phyloP scores from a whole-genome alignment of 306 rosid species.

The Aeschynomene evenia region DNA sequence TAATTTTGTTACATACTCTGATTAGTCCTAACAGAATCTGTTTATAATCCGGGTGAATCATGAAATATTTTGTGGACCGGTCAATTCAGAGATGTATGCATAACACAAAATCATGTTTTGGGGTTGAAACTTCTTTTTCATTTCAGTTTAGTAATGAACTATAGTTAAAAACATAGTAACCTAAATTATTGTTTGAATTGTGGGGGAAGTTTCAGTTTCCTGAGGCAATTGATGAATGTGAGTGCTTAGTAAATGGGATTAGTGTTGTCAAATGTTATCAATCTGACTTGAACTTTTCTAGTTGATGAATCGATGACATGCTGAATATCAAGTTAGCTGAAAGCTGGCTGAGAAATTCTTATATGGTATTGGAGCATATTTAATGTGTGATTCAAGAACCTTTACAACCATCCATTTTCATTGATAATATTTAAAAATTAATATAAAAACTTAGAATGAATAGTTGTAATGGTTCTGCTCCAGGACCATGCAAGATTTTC shows the following conservation, averaged over 20 bases:
- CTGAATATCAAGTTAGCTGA: background rate
- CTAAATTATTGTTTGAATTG: constrained; percentile 1
- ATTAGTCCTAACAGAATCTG: too few species aligned
- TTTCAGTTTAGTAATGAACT: constrained; percentile 12
- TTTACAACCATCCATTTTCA: too few species aligned
- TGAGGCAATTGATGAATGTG: background rate
- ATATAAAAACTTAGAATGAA: too few species aligned
- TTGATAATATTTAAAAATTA: too few species aligned
- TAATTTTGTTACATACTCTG: too few species aligned
- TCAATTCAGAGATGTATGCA: background rate
- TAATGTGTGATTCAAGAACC: too few species aligned
- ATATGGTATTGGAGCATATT: too few species aligned
- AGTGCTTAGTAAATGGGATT: constrained; percentile 1
- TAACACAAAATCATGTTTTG: constrained; percentile 4
- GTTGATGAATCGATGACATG: background rate
- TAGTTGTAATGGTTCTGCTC: too few species aligned
- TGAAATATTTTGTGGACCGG: too few species aligned
- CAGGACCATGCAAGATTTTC: too few species aligned
- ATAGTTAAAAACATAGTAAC: background rate
- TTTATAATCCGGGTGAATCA: too few species aligned
- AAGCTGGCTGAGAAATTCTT: too few species aligned
- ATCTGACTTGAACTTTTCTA: background rate
- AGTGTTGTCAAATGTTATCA: background rate
- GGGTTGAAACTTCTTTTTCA: background rate
- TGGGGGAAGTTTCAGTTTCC: background rate